phyloP scores from a whole-genome alignment of 208 protist species.

The Balamuthia mandrillaris region DNA sequence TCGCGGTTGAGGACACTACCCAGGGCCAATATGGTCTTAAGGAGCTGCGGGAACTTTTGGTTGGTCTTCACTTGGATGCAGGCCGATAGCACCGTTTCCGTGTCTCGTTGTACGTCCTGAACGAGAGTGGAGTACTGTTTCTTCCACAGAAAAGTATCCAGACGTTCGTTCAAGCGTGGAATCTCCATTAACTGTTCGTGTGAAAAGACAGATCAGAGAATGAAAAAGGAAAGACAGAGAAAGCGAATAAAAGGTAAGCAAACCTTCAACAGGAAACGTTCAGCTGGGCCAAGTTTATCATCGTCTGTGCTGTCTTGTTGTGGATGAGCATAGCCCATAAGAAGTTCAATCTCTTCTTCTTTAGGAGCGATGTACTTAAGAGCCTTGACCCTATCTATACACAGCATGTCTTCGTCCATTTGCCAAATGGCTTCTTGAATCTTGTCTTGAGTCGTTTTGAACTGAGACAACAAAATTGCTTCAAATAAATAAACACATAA shows the following conservation, averaged over 20 bases:
- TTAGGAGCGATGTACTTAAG: neutral
- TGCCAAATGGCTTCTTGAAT: neutral
- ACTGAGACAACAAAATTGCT: neutral
- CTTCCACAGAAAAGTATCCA: slow-evolving; percentile 8
- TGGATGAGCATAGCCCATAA: neutral
- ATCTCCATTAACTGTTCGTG: neutral
- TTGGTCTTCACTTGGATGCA: neutral
- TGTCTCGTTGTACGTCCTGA: neutral
- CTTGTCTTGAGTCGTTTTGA: neutral
- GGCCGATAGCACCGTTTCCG: neutral
- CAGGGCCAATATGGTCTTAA: neutral
- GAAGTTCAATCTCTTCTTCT: neutral
- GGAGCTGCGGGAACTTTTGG: neutral
- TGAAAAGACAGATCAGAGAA: no score
- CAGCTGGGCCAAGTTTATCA: neutral
- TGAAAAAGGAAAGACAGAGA: neutral
- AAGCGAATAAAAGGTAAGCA: neutral
- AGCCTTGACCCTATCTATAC: neutral
- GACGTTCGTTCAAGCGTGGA: neutral
- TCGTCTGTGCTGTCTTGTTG: neutral
- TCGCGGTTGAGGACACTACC: neutral
- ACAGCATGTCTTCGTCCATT: neutral
- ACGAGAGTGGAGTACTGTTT: neutral
- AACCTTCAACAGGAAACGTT: slow-evolving; percentile 1
- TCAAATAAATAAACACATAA: neutral